Percentiles rank a stretch among this genome's conserved stretches.
Conservation (phyloP, 2,329 filamentous ascomycete species). For the Fusarium mundagurra region DNA sequence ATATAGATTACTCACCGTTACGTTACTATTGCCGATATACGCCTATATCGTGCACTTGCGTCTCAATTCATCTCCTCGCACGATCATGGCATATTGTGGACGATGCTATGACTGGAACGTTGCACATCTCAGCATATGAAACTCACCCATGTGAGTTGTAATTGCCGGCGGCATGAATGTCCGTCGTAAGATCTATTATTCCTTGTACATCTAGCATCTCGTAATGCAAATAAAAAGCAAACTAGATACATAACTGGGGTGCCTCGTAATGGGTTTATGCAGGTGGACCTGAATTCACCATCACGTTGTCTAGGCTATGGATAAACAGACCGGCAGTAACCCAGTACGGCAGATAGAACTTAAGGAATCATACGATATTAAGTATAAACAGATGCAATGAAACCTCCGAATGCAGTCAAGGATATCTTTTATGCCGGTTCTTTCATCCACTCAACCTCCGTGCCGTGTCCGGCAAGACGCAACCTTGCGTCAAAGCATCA, state of each 20-base stretch:
- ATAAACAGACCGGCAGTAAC: not conserved
- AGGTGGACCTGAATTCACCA: not conserved
- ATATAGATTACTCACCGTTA: not conserved
- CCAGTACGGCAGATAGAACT: not conserved
- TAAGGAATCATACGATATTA: not conserved
- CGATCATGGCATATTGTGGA: not conserved
- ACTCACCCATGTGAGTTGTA: not conserved
- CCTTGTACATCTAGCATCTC: not conserved
- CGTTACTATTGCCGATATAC: too few relatives aligned
- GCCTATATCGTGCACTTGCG: too few relatives aligned
- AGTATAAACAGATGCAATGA: not conserved
- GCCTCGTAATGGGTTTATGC: too few relatives aligned
- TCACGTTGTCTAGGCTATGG: too few relatives aligned
- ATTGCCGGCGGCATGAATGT: not conserved
- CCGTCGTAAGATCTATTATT: not conserved
- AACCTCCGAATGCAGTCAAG: not conserved
- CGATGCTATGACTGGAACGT: not conserved
- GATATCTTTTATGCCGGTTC: too few relatives aligned
- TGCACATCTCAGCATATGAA: not conserved
- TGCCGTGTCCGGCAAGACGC: not conserved
- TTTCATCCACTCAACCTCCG: not conserved
- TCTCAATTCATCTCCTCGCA: not conserved
- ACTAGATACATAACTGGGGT: not conserved
- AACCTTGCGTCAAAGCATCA: fast-evolving
- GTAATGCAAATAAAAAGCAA: not conserved